Evolutionary conservation across 305 asterid species (phyloP).

Genomic region (Fraxinus xanthoxyloides): DNA sequence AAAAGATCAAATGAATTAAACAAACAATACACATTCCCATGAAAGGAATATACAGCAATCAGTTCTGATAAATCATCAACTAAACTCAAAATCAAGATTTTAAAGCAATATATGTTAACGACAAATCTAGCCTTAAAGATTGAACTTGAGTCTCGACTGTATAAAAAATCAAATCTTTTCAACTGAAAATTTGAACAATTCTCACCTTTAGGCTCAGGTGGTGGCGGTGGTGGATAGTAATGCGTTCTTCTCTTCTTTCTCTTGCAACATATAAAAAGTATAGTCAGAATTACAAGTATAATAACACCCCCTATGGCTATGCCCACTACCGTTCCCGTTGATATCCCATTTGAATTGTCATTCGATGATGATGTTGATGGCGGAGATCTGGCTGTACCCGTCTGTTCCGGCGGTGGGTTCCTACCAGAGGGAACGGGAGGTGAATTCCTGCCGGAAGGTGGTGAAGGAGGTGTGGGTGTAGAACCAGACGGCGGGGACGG

Average conservation of each 20-base stretch:
- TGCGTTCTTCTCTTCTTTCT: slow-evolving; percentile 61
- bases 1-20: background rate
- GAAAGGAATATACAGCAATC: background rate
- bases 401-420: slow-evolving; percentile 10
- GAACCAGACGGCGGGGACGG: slow-evolving; percentile 35
- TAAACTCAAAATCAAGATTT: background rate
- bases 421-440: slow-evolving; percentile 26
- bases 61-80: background rate
- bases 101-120: background rate
- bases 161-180: background rate
- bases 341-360: slow-evolving; percentile 40
- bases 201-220: slow-evolving; percentile 61
- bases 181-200: background rate
- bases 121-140: background rate
- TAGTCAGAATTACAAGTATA: slow-evolving; percentile 45
- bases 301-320: slow-evolving; percentile 66
- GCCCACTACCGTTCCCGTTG: slow-evolving; percentile 61
- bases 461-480: slow-evolving; percentile 24
- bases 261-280: slow-evolving; percentile 57
- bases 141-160: background rate
- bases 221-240: slow-evolving; percentile 55
- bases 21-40: background rate
- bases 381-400: slow-evolving; percentile 17
- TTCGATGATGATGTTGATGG: slow-evolving; percentile 22
- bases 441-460: slow-evolving; percentile 30